Evolutionary conservation across 768 basidiomycete species (phyloP).

Genomic region (Podaxis mareebaensis): DNA sequence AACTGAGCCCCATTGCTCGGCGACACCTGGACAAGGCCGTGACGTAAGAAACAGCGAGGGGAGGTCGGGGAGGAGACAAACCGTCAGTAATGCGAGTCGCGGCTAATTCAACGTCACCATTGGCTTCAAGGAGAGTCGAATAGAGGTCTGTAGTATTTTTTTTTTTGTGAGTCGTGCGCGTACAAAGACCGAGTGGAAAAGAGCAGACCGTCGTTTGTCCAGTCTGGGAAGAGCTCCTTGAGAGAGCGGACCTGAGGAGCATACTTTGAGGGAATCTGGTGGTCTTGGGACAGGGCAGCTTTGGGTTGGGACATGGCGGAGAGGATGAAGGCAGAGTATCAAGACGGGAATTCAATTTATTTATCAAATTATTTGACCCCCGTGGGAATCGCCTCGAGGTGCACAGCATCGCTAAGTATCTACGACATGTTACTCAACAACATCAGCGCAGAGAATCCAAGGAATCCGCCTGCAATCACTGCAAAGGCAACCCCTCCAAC

Average conservation of each 20-base stretch:
- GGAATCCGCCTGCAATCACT: slow-evolving; percentile 42
- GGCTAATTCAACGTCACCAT: slow-evolving; percentile 69
- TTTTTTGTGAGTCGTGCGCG: neutral
- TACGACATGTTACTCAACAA: slow-evolving; percentile 57
- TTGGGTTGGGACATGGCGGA: slow-evolving; percentile 56
- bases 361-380: slow-evolving; percentile 9
- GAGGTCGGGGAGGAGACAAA: slow-evolving; percentile 27
- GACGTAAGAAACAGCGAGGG: slow-evolving; percentile 21
- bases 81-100: slow-evolving; percentile 79
- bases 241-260: slow-evolving; percentile 54
- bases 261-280: neutral
- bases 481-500: slow-evolving; percentile 42
- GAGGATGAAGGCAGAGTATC: slow-evolving; percentile 20
- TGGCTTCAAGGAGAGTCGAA: slow-evolving; percentile 64
- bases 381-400: slow-evolving; percentile 29
- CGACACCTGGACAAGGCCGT: slow-evolving; percentile 51
- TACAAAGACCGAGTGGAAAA: slow-evolving; percentile 19
- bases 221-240: slow-evolving; percentile 70
- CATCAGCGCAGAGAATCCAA: slow-evolving; percentile 49
- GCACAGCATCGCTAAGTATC: slow-evolving; percentile 6
- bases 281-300: slow-evolving; percentile 42
- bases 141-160: slow-evolving; percentile 53
- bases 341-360: slow-evolving; percentile 31
- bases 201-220: slow-evolving; percentile 65
- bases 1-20: slow-evolving; percentile 81